A percentile compares a stretch with the other conserved stretches of the same genome.
Conservation (phyloP, 2,329 filamentous ascomycete species). For the Xylaria polymorpha region DNA sequence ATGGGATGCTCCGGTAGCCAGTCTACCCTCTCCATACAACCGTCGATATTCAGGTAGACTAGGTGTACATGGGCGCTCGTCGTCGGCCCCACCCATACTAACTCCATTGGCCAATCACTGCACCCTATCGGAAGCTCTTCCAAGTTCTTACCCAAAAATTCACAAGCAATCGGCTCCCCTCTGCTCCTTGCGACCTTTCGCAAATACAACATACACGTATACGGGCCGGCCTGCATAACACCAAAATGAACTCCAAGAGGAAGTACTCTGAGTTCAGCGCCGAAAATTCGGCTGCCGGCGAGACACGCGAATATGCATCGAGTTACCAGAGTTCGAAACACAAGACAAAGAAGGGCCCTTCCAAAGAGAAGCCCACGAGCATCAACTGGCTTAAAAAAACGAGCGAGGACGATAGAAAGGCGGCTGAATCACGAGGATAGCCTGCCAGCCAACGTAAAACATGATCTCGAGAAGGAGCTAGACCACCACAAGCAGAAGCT, state of each 20-base stretch:
- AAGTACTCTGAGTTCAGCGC: conserved; percentile 47
- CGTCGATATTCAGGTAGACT: too few relatives aligned
- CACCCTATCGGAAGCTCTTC: background rate
- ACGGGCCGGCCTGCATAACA: background rate
- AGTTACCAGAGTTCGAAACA: conserved; percentile 46
- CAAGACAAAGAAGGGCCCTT: conserved; percentile 53
- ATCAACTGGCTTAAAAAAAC: conserved; percentile 77
- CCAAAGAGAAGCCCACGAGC: conserved; percentile 59
- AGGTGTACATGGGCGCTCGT: background rate
- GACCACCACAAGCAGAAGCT: conserved; percentile 74
- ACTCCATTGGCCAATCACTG: conserved; percentile 26
- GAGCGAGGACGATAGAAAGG: conserved; percentile 75
- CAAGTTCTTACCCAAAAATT: conserved; percentile 29
- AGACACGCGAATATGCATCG: conserved; percentile 31
- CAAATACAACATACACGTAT: background rate
- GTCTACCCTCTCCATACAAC: background rate
- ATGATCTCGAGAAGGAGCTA: conserved; percentile 79
- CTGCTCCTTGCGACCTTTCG: background rate
- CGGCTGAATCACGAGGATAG: conserved; percentile 70
- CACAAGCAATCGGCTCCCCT: background rate
- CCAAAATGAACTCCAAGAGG: conserved; percentile 47
- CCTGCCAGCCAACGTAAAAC: conserved; percentile 74
- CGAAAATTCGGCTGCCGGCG: conserved; percentile 38
- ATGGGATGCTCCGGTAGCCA: background rate
- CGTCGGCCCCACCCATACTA: conserved; percentile 10